Conservation (phyloP, 139 green algal species). For the Volvox reticuliferus region DNA sequence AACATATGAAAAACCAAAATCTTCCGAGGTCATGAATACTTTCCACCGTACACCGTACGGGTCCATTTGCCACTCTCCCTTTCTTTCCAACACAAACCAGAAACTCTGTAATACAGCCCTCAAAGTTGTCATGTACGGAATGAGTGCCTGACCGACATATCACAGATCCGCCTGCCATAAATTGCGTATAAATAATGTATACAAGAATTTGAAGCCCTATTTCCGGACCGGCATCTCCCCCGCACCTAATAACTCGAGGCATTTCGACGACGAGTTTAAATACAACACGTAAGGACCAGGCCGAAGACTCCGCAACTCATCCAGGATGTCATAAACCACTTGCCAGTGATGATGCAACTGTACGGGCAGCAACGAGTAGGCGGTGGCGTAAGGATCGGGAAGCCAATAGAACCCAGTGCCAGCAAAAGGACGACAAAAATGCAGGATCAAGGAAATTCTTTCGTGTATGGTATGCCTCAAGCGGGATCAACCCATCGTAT, state of each 20-base stretch:
- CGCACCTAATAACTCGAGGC: constrained; percentile 3
- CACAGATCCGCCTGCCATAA: too few species aligned
- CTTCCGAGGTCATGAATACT: too few species aligned
- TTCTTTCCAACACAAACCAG: too few species aligned
- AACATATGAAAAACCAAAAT: too few species aligned
- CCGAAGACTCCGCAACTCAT: background rate
- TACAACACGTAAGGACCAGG: constrained; percentile 20
- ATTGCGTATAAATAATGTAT: too few species aligned
- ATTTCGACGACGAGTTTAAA: background rate
- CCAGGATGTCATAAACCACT: background rate
- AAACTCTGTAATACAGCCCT: too few species aligned
- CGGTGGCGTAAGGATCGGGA: background rate
- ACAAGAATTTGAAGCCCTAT: background rate
- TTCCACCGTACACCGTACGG: too few species aligned
- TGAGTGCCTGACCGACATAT: too few species aligned
- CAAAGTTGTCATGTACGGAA: too few species aligned
- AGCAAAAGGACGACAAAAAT: background rate
- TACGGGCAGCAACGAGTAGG: background rate
- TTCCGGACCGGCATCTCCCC: background rate
- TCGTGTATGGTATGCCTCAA: background rate
- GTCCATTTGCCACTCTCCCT: too few species aligned
- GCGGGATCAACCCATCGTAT: background rate
- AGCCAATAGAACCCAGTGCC: background rate
- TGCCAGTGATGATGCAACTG: background rate
- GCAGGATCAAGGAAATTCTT: background rate